A percentile compares a stretch with the other conserved stretches of the same genome.
phyloP scores from a whole-genome alignment of 1,139 yeast species.

The Debaryomyces singareniensis region DNA sequence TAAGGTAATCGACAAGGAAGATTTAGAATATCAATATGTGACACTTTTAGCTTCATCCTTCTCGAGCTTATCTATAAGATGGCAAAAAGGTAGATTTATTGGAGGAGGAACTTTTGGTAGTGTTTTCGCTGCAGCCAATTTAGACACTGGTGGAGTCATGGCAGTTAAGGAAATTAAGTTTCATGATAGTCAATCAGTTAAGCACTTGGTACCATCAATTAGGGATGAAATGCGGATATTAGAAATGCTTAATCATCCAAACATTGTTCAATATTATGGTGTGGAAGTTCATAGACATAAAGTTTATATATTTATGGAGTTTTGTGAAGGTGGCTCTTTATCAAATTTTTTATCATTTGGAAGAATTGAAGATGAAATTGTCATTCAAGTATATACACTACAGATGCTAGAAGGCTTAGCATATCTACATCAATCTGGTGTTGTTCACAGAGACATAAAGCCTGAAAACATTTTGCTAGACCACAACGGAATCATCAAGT shows the following conservation, averaged over 20 bases:
- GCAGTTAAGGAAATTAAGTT: slow-evolving; percentile 94
- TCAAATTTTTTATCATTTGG: slow-evolving; percentile 79
- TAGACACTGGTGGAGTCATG: slow-evolving; percentile 93
- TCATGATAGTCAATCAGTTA: slow-evolving; percentile 82
- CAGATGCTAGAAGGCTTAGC: slow-evolving; percentile 96
- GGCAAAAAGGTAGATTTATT: slow-evolving; percentile 93
- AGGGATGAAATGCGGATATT: slow-evolving; percentile 95
- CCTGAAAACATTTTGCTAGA: slow-evolving; percentile 91
- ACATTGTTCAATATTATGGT: slow-evolving; percentile 92
- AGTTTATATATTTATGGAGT: slow-evolving; percentile 95
- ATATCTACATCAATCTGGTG: slow-evolving; percentile 91
- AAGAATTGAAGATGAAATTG: slow-evolving; percentile 90
- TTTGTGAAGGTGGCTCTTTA: slow-evolving; percentile 92
- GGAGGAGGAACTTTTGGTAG: slow-evolving; percentile 97
- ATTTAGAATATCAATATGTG: slow-evolving; percentile 81
- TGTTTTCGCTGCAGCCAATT: slow-evolving; percentile 85
- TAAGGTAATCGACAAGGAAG: slow-evolving; percentile 80
- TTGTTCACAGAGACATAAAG: slow-evolving; percentile 92
- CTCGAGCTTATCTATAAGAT: slow-evolving; percentile 85
- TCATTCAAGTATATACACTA: slow-evolving; percentile 81
- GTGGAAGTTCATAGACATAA: slow-evolving; percentile 96
- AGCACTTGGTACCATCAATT: slow-evolving; percentile 80
- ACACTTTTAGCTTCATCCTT: slow-evolving; percentile 85
- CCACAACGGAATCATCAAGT: slow-evolving; percentile 88
- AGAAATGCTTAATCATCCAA: slow-evolving; percentile 93